Conservation (phyloP, 208 protist species). For the Trypanosoma avium region DNA sequence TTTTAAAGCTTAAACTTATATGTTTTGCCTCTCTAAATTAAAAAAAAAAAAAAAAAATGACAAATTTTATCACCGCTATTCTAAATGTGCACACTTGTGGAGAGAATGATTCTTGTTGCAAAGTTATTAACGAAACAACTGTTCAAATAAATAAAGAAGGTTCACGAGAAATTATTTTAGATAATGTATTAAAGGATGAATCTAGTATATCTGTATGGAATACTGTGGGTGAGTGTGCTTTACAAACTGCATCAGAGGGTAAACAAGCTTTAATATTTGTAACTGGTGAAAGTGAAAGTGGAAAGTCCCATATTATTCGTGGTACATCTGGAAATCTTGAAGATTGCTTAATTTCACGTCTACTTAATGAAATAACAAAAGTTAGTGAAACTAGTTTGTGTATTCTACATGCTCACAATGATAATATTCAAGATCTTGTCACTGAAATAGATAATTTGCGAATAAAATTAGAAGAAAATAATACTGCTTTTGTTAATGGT, state of each 20-base stretch:
- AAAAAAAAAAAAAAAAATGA: no score
- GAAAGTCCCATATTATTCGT: constrained; percentile 11
- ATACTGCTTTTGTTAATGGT: neutral
- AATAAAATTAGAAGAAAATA: constrained; percentile 1
- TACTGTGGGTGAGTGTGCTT: constrained; percentile 6
- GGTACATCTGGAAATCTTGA: constrained; percentile 2
- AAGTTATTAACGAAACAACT: constrained; percentile 3
- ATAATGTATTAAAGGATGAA: constrained; percentile 1
- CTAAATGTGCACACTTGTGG: neutral
- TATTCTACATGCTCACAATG: constrained; percentile 4
- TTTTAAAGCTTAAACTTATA: no score
- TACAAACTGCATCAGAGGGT: neutral
- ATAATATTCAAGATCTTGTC: constrained; percentile 17
- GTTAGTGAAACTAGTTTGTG: constrained; percentile 7
- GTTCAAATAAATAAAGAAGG: neutral
- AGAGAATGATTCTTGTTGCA: neutral
- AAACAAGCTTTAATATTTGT: constrained; percentile 2
- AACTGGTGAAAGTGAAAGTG: constrained; percentile 5
- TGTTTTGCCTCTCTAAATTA: no score
- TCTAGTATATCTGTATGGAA: constrained; percentile 1
- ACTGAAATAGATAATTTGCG: constrained; percentile 4
- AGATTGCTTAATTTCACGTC: neutral
- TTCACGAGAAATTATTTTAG: neutral
- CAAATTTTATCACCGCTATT: neutral
- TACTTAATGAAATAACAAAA: neutral